Conservation (phyloP, 108 stramenopile species). For the Cafeteria roenbergensis region DNA sequence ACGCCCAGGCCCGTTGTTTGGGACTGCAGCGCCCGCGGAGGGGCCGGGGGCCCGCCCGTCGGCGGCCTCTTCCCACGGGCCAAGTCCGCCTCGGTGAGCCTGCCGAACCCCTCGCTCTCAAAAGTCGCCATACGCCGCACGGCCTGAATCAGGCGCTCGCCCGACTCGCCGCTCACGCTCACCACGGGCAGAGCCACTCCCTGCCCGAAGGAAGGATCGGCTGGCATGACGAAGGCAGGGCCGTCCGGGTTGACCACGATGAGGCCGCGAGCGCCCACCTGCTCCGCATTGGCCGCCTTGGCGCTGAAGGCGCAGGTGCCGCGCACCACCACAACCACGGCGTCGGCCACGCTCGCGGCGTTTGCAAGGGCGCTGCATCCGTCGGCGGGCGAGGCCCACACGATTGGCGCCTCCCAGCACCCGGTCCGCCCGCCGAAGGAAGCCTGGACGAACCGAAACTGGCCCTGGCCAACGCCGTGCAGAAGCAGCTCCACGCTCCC, state of each 20-base stretch:
- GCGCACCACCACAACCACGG: background rate
- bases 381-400: background rate
- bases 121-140: no score
- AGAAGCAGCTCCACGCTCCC: background rate
- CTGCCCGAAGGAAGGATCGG: no score
- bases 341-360: background rate
- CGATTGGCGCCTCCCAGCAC: background rate
- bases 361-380: background rate
- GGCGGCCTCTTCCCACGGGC: no score
- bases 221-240: background rate
- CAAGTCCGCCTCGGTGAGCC: no score
- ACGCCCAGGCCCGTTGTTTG: no score
- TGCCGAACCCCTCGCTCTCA: no score
- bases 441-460: background rate
- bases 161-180: background rate
- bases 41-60: no score
- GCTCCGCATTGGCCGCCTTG: slow-evolving; percentile 2
- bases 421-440: slow-evolving; percentile 1
- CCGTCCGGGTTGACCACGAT: background rate
- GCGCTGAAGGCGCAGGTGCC: background rate
- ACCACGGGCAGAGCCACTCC: slow-evolving; percentile 4
- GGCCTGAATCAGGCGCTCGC: no score
- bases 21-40: no score
- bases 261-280: background rate
- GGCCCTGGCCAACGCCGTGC: background rate